Percentiles rank a stretch among this genome's conserved stretches.
These are phyloP conservation scores for Pichia kudriavzevii DNA, from an alignment of 1,139 yeast species.

Conservation along the genomic window DNA sequence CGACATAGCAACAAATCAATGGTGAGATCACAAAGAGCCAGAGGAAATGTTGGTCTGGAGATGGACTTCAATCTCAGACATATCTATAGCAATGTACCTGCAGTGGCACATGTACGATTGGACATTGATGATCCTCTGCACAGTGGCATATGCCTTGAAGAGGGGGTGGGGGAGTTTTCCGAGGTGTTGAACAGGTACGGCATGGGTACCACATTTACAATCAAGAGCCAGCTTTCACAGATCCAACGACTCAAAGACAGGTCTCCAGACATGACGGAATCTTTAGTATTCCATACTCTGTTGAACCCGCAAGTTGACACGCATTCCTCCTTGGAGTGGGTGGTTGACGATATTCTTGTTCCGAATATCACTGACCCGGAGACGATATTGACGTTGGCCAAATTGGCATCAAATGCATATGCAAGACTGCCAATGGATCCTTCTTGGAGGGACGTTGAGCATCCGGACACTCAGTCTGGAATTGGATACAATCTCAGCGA, in stretches of 20 bases:
- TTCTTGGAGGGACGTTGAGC: slow-evolving; percentile 79
- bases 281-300: slow-evolving; percentile 55
- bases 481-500: slow-evolving; percentile 20
- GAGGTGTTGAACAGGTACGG: slow-evolving; percentile 2
- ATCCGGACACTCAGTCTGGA: slow-evolving; percentile 7
- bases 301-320: slow-evolving; percentile 39
- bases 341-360: slow-evolving; percentile 37
- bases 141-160: too few species aligned
- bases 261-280: slow-evolving; percentile 56
- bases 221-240: slow-evolving; percentile 11
- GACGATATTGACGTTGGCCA: slow-evolving; percentile 68
- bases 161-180: not conserved
- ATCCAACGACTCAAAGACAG: slow-evolving; percentile 50
- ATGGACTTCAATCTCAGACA: slow-evolving; percentile 19
- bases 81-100: slow-evolving; percentile 23
- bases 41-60: not conserved
- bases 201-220: slow-evolving; percentile 6
- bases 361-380: slow-evolving; percentile 73
- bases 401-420: slow-evolving; percentile 89
- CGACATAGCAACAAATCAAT: not conserved
- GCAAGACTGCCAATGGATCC: slow-evolving; percentile 70
- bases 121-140: slow-evolving; percentile 23
- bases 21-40: not conserved
- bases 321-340: slow-evolving; percentile 47
- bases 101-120: slow-evolving; percentile 19